Evolutionary conservation across 768 basidiomycete genomes (phyloP), one percentile per base, ranked within the genome.

Genomic region (Psilocybe sp.): DNA sequence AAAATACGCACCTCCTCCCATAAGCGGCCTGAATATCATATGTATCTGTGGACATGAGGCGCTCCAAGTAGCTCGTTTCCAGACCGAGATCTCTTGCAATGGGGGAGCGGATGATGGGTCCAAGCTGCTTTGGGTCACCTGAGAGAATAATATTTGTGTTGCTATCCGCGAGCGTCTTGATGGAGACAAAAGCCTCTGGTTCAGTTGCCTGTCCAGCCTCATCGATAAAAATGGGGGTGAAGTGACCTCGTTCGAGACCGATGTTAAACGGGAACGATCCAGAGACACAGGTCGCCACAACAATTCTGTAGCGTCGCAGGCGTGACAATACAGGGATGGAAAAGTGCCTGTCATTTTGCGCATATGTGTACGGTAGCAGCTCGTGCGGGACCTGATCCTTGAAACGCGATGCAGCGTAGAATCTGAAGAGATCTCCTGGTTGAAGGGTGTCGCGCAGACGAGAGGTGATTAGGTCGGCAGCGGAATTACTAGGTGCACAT

Each of bases 181-280:
- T 77, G 0, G 79, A 68, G 12, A 85, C 72, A 64, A 85, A 81
- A 0, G 73, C 72, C 60, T 87, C 85, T 0, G 85, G 82, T 61
- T 89, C 86, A 0, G 80, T 82, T 2, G 84, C 84, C 57, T 89
- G 85, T 0, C 83, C 85, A 0, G 85, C 85, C 60, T 89, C 85
- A 54, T 89, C 85, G 8, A 85, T 64, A 58, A 88, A 84, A 13
- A 89, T 81, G 52, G 87, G 83, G 8, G 70, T 75, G 60, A 80
- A 89, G 60, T 86, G 80, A 0, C 86, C 85, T 1, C 75, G 69
- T 0, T 74, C 66, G 38, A 87, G 70, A 0, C 85, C 84, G 34
- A 85, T 71, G 1, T 78, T 79, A 19, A 73, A 71, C 1, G 72
- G 68, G 38, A 84, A 74, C 1, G 79, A 78, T 0, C 82, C 80